Evolutionary conservation across 805 yeast genomes (phyloP).

Genomic region (Isabelozyma rhagii): DNA sequence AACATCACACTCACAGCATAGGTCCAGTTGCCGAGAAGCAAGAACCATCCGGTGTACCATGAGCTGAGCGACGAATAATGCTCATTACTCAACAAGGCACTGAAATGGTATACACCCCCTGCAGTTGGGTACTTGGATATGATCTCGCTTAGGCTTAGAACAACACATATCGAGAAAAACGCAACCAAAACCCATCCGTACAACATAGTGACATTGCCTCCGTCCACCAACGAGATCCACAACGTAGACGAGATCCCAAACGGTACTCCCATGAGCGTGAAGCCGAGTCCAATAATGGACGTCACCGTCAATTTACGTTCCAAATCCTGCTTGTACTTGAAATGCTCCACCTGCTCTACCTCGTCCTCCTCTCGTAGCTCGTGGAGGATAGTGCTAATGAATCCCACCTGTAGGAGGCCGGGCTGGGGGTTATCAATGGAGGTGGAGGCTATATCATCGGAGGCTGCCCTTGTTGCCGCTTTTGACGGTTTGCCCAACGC

Average conservation of each 20-base stretch:
- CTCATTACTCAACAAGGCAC: slow-evolving; percentile 64
- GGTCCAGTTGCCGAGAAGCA: slow-evolving; percentile 73
- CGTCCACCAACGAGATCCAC: slow-evolving; percentile 68
- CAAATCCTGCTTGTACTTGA: slow-evolving; percentile 70
- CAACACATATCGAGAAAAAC: slow-evolving; percentile 59
- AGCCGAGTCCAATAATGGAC: slow-evolving; percentile 74
- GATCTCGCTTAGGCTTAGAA: slow-evolving; percentile 73
- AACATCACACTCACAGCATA: slow-evolving; percentile 71
- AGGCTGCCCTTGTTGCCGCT: not conserved
- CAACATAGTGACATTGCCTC: slow-evolving; percentile 72
- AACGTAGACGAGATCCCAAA: slow-evolving; percentile 73
- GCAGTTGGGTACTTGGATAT: slow-evolving; percentile 75
- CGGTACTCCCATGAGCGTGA: slow-evolving; percentile 80
- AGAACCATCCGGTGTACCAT: slow-evolving; percentile 79
- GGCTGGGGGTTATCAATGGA: not conserved
- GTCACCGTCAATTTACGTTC: slow-evolving; percentile 65
- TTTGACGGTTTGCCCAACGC: not conserved
- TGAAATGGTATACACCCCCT: slow-evolving; percentile 73
- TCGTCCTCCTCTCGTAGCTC: slow-evolving; percentile 39
- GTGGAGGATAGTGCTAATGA: slow-evolving; percentile 11
- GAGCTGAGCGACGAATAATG: slow-evolving; percentile 56
- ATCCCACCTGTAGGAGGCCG: slow-evolving; percentile 9
- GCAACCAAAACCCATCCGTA: slow-evolving; percentile 74
- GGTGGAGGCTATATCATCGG: not conserved
- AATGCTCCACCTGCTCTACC: slow-evolving; percentile 61